Evolutionary conservation across 2,329 filamentous ascomycete genomes (phyloP).

Genomic region (Sporothrix mexicana): DNA sequence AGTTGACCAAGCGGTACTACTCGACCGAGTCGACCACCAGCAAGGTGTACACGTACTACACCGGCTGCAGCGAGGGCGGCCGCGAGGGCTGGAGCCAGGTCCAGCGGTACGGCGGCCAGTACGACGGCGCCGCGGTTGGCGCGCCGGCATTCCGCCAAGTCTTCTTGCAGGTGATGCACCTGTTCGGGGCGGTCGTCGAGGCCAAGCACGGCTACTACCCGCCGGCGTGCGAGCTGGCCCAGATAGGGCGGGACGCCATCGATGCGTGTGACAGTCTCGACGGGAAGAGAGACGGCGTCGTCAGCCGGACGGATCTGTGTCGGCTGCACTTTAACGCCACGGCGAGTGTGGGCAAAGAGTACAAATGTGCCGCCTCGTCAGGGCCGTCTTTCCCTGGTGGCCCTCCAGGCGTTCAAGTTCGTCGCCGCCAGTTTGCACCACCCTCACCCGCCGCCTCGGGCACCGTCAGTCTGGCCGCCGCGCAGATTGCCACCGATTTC

Average conservation of each 20-base stretch:
- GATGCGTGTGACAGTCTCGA: slow-evolving; percentile 38
- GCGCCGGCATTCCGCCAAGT: slow-evolving; percentile 56
- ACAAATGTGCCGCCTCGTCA: slow-evolving; percentile 32
- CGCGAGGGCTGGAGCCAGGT: slow-evolving; percentile 56
- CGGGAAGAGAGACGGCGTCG: slow-evolving; percentile 38
- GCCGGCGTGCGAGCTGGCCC: slow-evolving; percentile 44
- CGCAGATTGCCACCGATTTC: slow-evolving; percentile 43
- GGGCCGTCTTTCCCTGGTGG: neutral
- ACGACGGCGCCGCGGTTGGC: slow-evolving; percentile 53
- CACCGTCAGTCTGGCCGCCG: slow-evolving; percentile 35
- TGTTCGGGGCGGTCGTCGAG: slow-evolving; percentile 50
- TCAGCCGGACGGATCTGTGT: slow-evolving; percentile 45
- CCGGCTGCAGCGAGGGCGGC: slow-evolving; percentile 55
- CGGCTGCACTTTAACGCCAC: slow-evolving; percentile 54
- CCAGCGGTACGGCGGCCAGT: slow-evolving; percentile 49
- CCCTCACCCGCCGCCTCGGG: slow-evolving; percentile 28
- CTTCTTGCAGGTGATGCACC: slow-evolving; percentile 54
- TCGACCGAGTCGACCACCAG: slow-evolving; percentile 40
- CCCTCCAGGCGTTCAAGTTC: neutral
- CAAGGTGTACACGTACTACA: slow-evolving; percentile 61
- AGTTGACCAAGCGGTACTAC: slow-evolving; percentile 51
- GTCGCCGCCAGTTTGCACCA: slow-evolving; percentile 25
- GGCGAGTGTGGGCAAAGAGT: slow-evolving; percentile 53
- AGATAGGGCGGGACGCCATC: slow-evolving; percentile 36
- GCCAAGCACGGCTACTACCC: slow-evolving; percentile 47